Conservation (phyloP, 2,329 filamentous ascomycete genomes). For the Aspergillus persii region DNA sequence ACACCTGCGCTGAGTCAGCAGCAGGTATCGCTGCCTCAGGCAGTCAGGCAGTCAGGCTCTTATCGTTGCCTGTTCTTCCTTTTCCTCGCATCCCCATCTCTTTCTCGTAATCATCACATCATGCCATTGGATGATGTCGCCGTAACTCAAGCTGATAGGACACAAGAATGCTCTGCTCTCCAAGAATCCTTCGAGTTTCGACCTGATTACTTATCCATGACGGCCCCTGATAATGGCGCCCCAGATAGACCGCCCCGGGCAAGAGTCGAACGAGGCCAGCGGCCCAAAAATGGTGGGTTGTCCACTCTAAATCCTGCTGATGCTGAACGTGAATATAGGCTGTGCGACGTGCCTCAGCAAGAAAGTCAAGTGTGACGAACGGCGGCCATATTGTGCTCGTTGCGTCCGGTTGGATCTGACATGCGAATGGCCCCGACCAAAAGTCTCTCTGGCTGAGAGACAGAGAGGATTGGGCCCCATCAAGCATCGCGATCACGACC, state of each 20-base stretch:
- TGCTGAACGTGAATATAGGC: not conserved
- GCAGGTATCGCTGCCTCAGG: not conserved
- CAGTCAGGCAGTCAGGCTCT: not conserved
- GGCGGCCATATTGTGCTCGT: conserved; percentile 4
- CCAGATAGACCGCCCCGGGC: conserved; percentile 1
- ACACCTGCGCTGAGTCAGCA: not conserved
- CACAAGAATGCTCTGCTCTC: not conserved
- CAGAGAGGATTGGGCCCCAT: conserved; percentile 10
- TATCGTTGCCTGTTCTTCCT: not conserved
- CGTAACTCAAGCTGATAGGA: not conserved
- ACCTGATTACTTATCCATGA: not conserved
- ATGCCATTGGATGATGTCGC: not conserved
- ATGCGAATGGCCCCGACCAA: conserved; percentile 9
- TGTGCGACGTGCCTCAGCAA: conserved; percentile 10
- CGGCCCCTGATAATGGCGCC: not conserved
- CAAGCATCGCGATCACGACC: conserved; percentile 2
- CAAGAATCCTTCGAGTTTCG: not conserved
- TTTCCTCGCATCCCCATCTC: not conserved
- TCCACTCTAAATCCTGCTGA: not conserved
- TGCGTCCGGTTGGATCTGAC: conserved; percentile 6
- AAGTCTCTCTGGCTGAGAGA: conserved; percentile 7
- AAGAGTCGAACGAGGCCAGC: conserved; percentile 8
- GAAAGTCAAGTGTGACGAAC: conserved; percentile 12
- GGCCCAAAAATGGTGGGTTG: conserved; percentile 9
- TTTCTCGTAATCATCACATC: not conserved